Conservation (phyloP, 2,329 filamentous ascomycete genomes). For the Tolypocladium album region DNA sequence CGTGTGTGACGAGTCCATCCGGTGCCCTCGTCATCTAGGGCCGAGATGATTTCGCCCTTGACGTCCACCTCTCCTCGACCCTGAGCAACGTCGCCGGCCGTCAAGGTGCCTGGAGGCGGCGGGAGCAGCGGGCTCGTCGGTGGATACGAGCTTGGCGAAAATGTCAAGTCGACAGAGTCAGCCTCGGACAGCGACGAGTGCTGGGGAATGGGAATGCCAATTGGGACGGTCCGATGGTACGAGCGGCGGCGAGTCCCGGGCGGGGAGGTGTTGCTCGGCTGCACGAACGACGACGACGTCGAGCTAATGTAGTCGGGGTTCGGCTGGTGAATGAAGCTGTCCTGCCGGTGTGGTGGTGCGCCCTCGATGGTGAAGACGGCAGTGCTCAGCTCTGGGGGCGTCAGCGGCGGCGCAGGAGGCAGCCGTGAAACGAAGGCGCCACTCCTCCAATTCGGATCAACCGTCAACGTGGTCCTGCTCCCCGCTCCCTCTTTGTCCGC, state of each 20-base stretch:
- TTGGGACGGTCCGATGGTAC: conserved; percentile 29
- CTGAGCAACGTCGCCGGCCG: conserved; percentile 10
- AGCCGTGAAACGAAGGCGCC: conserved; percentile 22
- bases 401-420: conserved; percentile 37
- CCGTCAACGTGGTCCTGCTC: conserved; percentile 9
- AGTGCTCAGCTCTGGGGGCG: conserved; percentile 32
- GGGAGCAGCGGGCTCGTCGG: conserved; percentile 36
- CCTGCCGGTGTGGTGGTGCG: conserved; percentile 17
- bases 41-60: conserved; percentile 39
- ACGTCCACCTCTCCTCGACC: conserved; percentile 27
- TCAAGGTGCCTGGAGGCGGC: conserved; percentile 23
- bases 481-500: conserved; percentile 5
- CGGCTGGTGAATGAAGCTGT: conserved; percentile 34
- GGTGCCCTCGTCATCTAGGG: conserved; percentile 34
- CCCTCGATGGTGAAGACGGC: conserved; percentile 30
- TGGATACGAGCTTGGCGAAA: conserved; percentile 39
- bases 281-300: conserved; percentile 15
- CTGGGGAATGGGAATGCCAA: conserved; percentile 18
- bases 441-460: conserved; percentile 15
- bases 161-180: conserved; percentile 18
- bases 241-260: conserved; percentile 28
- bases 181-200: conserved; percentile 10
- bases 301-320: conserved; percentile 38
- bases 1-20: conserved; percentile 48
- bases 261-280: conserved; percentile 15